These are phyloP conservation scores for Boletus hoseneyae DNA, from an alignment of 1,284 basidiomycete species.

Conservation along the genomic window DNA sequence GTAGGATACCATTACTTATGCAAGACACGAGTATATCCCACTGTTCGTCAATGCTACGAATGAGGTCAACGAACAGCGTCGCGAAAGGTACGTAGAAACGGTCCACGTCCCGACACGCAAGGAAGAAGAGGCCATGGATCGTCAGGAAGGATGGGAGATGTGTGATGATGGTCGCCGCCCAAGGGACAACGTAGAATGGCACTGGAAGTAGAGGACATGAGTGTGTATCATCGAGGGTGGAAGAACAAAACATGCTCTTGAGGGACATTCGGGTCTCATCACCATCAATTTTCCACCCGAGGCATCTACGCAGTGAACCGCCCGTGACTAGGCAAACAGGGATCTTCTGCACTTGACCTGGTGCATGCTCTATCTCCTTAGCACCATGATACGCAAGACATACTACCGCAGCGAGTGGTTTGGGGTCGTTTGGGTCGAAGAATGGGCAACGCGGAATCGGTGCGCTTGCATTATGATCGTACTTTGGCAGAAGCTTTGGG, in stretches of 20 bases:
- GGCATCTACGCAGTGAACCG: neutral
- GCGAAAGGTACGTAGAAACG: constrained; percentile 3
- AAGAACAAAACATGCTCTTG: too few relatives aligned
- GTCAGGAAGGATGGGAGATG: constrained; percentile 18
- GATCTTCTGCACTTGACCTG: constrained; percentile 14
- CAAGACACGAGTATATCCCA: constrained; percentile 20
- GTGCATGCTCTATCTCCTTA: constrained; percentile 11
- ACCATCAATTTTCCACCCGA: too few relatives aligned
- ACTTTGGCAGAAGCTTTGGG: constrained; percentile 18
- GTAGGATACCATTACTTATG: constrained; percentile 18
- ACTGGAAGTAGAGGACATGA: constrained; percentile 5
- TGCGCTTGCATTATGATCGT: neutral
- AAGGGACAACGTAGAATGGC: constrained; percentile 16
- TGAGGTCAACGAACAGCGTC: constrained; percentile 15
- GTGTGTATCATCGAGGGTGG: too few relatives aligned
- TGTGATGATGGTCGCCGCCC: constrained; percentile 15
- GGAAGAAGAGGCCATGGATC: constrained; percentile 24
- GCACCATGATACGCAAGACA: too few relatives aligned
- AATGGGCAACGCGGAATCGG: too few relatives aligned
- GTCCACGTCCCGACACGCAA: constrained; percentile 7
- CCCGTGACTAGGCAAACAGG: constrained; percentile 11
- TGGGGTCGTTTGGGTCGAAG: too few relatives aligned
- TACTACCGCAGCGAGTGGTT: too few relatives aligned
- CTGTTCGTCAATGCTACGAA: constrained; percentile 18
- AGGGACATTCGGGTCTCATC: too few relatives aligned